Base-by-base conservation (phyloP, 106 monocot species). In the Dioscorea alata region DNA sequence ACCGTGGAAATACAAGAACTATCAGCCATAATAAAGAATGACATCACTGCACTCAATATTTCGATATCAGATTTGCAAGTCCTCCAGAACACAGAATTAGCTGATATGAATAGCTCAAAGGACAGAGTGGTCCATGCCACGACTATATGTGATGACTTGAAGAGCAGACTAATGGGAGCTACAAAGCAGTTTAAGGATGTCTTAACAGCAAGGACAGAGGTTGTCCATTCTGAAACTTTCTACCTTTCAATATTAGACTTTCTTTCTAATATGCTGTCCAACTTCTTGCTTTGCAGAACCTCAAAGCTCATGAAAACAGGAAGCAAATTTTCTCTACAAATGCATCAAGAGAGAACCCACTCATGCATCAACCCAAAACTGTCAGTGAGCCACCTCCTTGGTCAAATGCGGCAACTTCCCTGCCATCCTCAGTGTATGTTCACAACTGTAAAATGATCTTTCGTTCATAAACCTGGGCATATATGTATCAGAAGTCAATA, bases 111-210 rank as follows among this genome's bases (percentile, higher is more conserved):
- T 33, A 50, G 28, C 6, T 75, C 75, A 2, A 69, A 75, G 35
- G 75, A 75, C 50, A 61, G 50, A 50, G 24, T 69, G 28, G 68
- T 75, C 33, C 75, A 75, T 75, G 75, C 60, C 19, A 75, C 67
- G 48, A 75, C 75, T 51, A 75, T 75, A 61, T 75, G 75, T 52
- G 68, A 75, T 75, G 74, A 74, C 64, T 66, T 74, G 48, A 74
- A 74, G 58, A 66, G 22, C 58, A 74, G 65, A 66, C 58, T 75
- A 32, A 61, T 75, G 75, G 67, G 61, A 54, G 61, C 68, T 21
- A 75, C 75, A 13, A 69, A 75, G 33, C 75, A 75, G 61, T 75
- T 75, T 35, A 75, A 75, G 48, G 75, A 75, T 61, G 60, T 75
- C 10, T 49, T 75, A 28, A 75, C 75, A 17, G 33, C 75, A 51